Base-by-base conservation (phyloP, 169 alveolate species). In the Eimeria mitis region DNA sequence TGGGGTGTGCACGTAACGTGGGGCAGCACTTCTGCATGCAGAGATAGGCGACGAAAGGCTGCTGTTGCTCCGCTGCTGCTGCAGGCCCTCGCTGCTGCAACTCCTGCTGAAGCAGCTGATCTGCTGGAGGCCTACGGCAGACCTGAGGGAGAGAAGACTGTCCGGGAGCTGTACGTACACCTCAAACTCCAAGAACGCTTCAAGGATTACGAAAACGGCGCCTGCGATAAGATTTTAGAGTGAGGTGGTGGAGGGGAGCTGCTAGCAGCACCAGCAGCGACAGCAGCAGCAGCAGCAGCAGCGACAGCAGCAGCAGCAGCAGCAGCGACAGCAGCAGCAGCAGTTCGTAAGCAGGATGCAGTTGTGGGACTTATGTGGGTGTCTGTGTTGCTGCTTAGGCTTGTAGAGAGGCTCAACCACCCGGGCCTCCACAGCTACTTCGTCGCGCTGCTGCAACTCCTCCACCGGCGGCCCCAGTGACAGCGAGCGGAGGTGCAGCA, bases 61-160 rank as follows among this genome's bases (percentile, higher is more conserved):
- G 42, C 9, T 68, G 23, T 42, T 65, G 75, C 16, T 68, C 23
- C 78, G 44, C 49, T 49, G 56, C 56, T 63, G 49, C 56, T 68
- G 68, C 87, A 91, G 96, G 96, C 96, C 11, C 73, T 70, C 61
- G 52, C 61, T 28, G 84, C 85, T 21, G 96, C 96, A 44, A 78
- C 78, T 13, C 91, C 87, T 59, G 78, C 54, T 44, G 92, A 91
- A 37, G 85, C 89, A 52, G 91, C 83, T 19, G 63, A 14, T 23
- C 68, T 91, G 31, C 75, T 91, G 40, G 87, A 63, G 76, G 76
- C 40, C 19, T 91, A 91, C 71, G 96, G 96, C 34, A 7, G 40
- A 23, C 61, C 92, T 1, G 78, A 68, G 47, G 65, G 89, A 59
- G 96, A 78, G 44, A 78, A 42, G 11, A 47, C 79, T 44, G 96